Conservation (phyloP, 192 early-diverging fungal species). For the Globomyces pollinis-pini region DNA sequence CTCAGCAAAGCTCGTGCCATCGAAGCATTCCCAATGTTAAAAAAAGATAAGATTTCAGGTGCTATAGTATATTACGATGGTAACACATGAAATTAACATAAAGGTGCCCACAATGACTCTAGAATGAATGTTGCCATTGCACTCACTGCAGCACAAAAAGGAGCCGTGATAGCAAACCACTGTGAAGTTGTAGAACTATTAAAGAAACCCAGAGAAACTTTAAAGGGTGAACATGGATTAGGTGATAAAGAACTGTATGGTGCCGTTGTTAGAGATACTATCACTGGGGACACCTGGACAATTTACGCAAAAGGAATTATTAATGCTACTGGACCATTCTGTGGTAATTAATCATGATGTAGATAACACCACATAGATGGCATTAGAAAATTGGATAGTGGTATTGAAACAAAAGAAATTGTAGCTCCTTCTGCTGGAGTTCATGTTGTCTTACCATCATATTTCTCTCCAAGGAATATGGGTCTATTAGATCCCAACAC, state of each 20-base stretch:
- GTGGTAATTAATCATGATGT: conserved; percentile 30
- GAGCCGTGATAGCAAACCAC: conserved; percentile 90
- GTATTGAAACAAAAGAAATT: conserved; percentile 60
- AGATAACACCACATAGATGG: too few relatives aligned
- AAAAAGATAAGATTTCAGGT: conserved; percentile 78
- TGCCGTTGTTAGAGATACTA: conserved; percentile 69
- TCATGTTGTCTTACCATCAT: conserved; percentile 91
- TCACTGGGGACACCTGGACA: conserved; percentile 81
- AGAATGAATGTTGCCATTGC: conserved; percentile 94
- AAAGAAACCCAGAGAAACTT: conserved; percentile 49
- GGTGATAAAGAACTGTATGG: conserved; percentile 65
- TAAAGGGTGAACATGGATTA: conserved; percentile 24
- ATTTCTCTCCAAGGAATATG: conserved; percentile 90
- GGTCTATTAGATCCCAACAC: conserved; percentile 91
- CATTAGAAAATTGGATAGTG: conserved; percentile 83
- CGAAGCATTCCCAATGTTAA: conserved; percentile 95
- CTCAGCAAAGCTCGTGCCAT: conserved; percentile 76
- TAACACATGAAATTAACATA: conserved; percentile 11
- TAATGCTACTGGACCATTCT: conserved; percentile 81
- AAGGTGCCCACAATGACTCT: conserved; percentile 93
- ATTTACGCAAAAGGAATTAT: conserved; percentile 88
- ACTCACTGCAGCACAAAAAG: conserved; percentile 81
- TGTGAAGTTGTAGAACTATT: conserved; percentile 76
- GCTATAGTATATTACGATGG: conserved; percentile 96
- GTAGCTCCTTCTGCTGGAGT: conserved; percentile 90